Evolutionary conservation across 1,284 basidiomycete species (phyloP).

Genomic region (Apiotrichum sp.): DNA sequence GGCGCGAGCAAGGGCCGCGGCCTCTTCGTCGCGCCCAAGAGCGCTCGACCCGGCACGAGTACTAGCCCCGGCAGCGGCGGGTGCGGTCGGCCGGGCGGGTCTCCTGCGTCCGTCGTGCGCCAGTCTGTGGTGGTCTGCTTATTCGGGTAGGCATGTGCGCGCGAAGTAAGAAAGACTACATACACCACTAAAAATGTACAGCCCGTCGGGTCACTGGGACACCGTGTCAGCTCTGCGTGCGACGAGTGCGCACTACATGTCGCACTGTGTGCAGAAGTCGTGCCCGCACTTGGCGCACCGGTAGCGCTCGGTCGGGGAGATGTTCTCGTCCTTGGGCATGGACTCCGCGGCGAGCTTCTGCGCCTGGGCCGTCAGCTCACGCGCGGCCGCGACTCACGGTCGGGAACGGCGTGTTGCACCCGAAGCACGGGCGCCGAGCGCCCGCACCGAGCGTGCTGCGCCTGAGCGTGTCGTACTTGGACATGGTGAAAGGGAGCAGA

Average conservation of each 20-base stretch:
- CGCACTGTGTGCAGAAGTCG: slow-evolving; percentile 64
- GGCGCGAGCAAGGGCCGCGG: slow-evolving; percentile 93
- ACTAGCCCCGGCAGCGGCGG: slow-evolving; percentile 19
- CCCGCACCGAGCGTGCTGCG: no score
- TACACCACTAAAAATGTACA: not conserved
- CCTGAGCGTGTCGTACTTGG: no score
- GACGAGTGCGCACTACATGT: slow-evolving; percentile 45
- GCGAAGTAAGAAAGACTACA: slow-evolving; percentile 58
- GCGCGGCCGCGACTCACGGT: not conserved
- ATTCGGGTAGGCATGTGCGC: slow-evolving; percentile 57
- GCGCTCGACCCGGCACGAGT: slow-evolving; percentile 47
- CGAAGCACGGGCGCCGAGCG: slow-evolving; percentile 53
- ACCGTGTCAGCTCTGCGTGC: no score
- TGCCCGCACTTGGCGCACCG: slow-evolving; percentile 48
- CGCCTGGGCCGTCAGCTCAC: not conserved
- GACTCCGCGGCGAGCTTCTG: slow-evolving; percentile 18
- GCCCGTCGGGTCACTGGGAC: slow-evolving; percentile 41
- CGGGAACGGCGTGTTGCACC: slow-evolving; percentile 63
- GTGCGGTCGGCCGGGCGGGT: no score
- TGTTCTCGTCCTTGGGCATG: slow-evolving; percentile 55
- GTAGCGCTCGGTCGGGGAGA: slow-evolving; percentile 73
- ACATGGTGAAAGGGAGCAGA: slow-evolving; percentile 42
- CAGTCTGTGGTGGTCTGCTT: not conserved
- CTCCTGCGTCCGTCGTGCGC: no score
- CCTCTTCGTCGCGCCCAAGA: slow-evolving; percentile 82